Evolutionary conservation across 345 rosid species (phyloP).

Genomic region (Arabidopsis thaliana): TAIR10.1 NC_003076.8:5817001-5817500

Average conservation of each 20-base stretch:
- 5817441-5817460: slow-evolving; percentile 7
- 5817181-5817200: slow-evolving; percentile 81
- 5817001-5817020: slow-evolving; percentile 64
- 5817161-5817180: slow-evolving; percentile 68
- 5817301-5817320: neutral
- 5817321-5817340: slow-evolving; percentile 7
- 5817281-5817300: neutral
- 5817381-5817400: neutral
- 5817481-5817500: slow-evolving; percentile 43
- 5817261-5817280: slow-evolving; percentile 5
- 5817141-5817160: slow-evolving; percentile 58
- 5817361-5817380: neutral
- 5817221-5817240: slow-evolving; percentile 43
- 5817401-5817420: neutral
- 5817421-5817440: slow-evolving; percentile 10
- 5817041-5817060: slow-evolving; percentile 71
- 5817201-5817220: slow-evolving; percentile 64
- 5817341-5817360: slow-evolving; percentile 12
- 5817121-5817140: slow-evolving; percentile 50
- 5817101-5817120: slow-evolving; percentile 42
- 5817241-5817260: slow-evolving; percentile 4
- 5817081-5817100: slow-evolving; percentile 79
- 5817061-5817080: slow-evolving; percentile 77
- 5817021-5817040: slow-evolving; percentile 71
- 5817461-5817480: slow-evolving; percentile 37